Base-by-base conservation (phyloP, 805 yeast species). In the Zygosaccharomyces gambellarensis region DNA sequence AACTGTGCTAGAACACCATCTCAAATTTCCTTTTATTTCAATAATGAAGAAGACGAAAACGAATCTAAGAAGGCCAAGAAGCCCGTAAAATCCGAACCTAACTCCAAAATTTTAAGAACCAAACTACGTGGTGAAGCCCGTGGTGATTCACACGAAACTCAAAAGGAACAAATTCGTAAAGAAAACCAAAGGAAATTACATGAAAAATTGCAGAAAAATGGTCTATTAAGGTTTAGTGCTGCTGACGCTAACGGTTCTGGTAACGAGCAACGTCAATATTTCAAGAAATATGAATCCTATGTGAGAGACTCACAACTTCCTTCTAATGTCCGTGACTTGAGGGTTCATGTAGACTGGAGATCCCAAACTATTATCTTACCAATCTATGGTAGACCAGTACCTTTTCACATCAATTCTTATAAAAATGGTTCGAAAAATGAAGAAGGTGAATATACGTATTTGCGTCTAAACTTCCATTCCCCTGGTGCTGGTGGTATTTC, bases 381-480 rank as follows among this genome's bases (percentile, higher is more conserved):
- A 45, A 85, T 92, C 50, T 80, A 85, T 61, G 99, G 99, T 54
- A 79, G 98, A 62, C 97, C 98, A 1, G 98, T 94, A 46, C 99
- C 99, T 22, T 92, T 94, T 76, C 99, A 92, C 67, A 90, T 92
- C 63, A 89, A 89, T 67, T 76, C 97, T 3, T 90, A 87, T 72
- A 92, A 90, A 63, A 90, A 88, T 64, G 98, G 97, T 44, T 86
- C 96, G 9, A 90, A 90, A 63, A 88, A 85, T 55, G 99, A 94
- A 63, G 98, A 94, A 73, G 98, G 97, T 46, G 97, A 90, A 58
- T 90, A 80, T 67, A 90, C 96, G 0, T 90, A 87, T 63, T 67
- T 92, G 61, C 82, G 99, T 68, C 76, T 92, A 63, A 92, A 92
- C 67, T 89, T 92, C 76, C 83, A 90, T 67, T 84, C 96, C 1